Percentiles rank a stretch among this genome's conserved stretches.
These are phyloP conservation scores for Diaporthe batatas DNA, from an alignment of 2,329 filamentous ascomycete species.

Conservation along the genomic window DNA sequence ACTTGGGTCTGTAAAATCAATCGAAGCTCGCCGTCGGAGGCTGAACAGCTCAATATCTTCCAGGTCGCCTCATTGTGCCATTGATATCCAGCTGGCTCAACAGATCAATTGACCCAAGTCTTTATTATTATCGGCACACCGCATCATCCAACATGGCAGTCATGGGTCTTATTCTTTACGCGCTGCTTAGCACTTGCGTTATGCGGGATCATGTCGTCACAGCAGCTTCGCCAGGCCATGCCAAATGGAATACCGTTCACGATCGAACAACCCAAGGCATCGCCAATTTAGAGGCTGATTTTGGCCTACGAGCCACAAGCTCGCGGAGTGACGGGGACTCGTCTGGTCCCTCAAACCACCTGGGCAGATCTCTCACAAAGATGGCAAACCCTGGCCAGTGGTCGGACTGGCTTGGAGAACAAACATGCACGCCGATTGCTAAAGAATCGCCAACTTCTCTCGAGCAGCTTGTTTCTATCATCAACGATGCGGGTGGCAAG, in stretches of 20 bases:
- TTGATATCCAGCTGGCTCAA: not conserved
- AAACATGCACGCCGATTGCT: slow-evolving; percentile 43
- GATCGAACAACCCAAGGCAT: not conserved
- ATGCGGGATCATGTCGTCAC: not conserved
- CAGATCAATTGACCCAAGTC: too few species aligned
- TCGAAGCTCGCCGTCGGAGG: not conserved
- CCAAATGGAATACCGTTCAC: too few species aligned
- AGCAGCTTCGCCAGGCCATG: not conserved
- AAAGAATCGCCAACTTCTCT: slow-evolving; percentile 44
- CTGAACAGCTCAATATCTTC: not conserved
- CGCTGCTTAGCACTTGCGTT: not conserved
- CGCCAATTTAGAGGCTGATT: not conserved
- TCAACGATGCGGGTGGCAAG: slow-evolving; percentile 43
- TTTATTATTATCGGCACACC: too few species aligned
- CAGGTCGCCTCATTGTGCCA: not conserved
- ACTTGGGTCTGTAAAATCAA: too few species aligned
- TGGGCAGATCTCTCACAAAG: not conserved
- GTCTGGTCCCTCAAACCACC: not conserved
- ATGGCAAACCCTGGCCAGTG: slow-evolving; percentile 36
- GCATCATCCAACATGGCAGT: not conserved
- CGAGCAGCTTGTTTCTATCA: slow-evolving; percentile 44
- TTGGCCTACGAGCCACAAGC: not conserved
- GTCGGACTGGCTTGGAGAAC: slow-evolving; percentile 46
- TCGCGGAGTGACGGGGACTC: not conserved
- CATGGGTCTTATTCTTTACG: not conserved